Conservation (phyloP, 306 rosid genomes). For the Gastrolobium bilobum region DNA sequence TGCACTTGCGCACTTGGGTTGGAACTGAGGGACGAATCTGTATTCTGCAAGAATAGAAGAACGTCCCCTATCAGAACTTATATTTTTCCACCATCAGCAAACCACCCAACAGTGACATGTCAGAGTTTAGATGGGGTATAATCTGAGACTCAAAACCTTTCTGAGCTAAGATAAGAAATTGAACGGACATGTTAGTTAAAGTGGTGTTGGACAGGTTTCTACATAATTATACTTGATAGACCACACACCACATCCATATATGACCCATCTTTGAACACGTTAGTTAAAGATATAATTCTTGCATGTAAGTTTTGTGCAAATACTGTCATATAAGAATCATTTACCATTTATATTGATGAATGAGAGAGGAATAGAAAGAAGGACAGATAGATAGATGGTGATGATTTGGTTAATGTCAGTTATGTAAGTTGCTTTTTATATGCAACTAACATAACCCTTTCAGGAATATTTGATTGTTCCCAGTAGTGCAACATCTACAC, state of each 20-base stretch:
- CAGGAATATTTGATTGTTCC: constrained; percentile 36
- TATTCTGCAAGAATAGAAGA: no score
- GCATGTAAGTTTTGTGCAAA: neutral
- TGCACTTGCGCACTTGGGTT: no score
- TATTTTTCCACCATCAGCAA: no score
- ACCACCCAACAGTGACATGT: no score
- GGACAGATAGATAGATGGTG: neutral
- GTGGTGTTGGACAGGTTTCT: constrained; percentile 44
- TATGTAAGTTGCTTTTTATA: neutral
- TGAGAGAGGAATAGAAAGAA: constrained; percentile 32
- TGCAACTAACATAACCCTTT: neutral
- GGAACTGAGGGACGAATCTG: no score
- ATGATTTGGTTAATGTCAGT: neutral
- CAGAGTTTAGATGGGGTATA: constrained; percentile 39
- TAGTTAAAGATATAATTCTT: neutral
- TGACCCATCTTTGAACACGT: constrained; percentile 31
- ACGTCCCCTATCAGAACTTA: no score
- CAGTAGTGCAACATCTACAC: constrained; percentile 16
- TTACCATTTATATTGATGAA: neutral
- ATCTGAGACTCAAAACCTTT: constrained; percentile 12
- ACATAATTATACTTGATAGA: constrained; percentile 44
- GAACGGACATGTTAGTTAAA: constrained; percentile 59
- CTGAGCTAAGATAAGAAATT: constrained; percentile 56
- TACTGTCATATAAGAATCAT: neutral
- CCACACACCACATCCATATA: constrained; percentile 42